phyloP scores from a whole-genome alignment of 768 basidiomycete genomes.

The Boletus fagicola region DNA sequence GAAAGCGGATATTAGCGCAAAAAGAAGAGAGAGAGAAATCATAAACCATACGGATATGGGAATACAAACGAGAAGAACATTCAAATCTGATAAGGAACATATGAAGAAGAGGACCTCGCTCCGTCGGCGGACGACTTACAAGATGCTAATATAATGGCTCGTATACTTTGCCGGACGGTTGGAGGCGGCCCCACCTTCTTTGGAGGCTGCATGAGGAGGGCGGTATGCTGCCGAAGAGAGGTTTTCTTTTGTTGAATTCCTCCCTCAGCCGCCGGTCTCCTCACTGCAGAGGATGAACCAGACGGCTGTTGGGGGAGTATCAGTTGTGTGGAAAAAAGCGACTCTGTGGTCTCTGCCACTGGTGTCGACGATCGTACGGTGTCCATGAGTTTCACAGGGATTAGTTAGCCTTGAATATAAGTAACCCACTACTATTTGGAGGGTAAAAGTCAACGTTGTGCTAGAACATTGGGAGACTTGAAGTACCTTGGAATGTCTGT shows the following conservation, averaged over 20 bases:
- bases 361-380: conserved; percentile 6
- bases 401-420: neutral
- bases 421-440: conserved; percentile 9
- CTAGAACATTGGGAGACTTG: neutral
- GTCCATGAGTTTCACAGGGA: conserved; percentile 14
- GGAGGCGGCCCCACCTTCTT: conserved; percentile 44
- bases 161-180: conserved; percentile 43
- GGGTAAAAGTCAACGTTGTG: neutral
- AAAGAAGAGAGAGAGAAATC: neutral
- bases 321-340: conserved; percentile 1
- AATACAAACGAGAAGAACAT: conserved; percentile 68
- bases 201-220: conserved; percentile 37
- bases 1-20: conserved; percentile 1
- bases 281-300: conserved; percentile 15
- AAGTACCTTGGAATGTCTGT: conserved; percentile 1
- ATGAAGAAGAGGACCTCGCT: conserved; percentile 1
- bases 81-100: conserved; percentile 49
- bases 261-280: conserved; percentile 5
- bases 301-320: conserved; percentile 7
- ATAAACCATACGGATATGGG: conserved; percentile 55
- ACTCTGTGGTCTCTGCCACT: conserved; percentile 14
- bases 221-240: conserved; percentile 20
- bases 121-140: conserved; percentile 41
- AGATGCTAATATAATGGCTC: conserved; percentile 53
- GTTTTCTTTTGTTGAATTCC: conserved; percentile 3